These are phyloP conservation scores for Cladosporium sphaerospermum DNA, from an alignment of 2,329 filamentous ascomycete species.

Conservation along the genomic window DNA sequence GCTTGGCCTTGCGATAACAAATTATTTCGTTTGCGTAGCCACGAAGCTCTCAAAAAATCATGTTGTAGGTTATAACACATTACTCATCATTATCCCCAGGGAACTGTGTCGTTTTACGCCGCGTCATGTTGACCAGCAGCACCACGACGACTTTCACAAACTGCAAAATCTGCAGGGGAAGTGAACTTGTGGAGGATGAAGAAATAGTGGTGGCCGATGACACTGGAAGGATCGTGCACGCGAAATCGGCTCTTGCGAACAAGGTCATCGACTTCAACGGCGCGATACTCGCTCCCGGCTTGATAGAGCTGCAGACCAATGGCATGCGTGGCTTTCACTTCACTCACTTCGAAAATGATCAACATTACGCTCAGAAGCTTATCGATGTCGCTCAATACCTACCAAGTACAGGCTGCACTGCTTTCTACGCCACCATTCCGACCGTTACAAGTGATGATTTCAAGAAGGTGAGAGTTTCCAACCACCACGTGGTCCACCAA, in stretches of 20 bases:
- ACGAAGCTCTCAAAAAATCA: background rate
- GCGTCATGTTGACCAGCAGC: background rate
- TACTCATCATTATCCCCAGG: too few species aligned
- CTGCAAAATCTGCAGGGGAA: constrained; percentile 39
- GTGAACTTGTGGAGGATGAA: constrained; percentile 36
- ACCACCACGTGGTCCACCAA: background rate
- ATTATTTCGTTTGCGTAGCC: too few species aligned
- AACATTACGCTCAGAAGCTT: constrained; percentile 39
- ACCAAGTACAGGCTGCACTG: constrained; percentile 47
- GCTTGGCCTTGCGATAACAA: background rate
- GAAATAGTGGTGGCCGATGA: constrained; percentile 41
- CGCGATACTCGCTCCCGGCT: constrained; percentile 48
- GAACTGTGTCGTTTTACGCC: too few species aligned
- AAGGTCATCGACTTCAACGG: constrained; percentile 42
- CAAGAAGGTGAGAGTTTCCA: constrained; percentile 31
- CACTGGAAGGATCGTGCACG: constrained; percentile 37
- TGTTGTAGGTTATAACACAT: too few species aligned
- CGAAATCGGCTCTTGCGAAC: constrained; percentile 37
- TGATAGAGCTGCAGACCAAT: constrained; percentile 52
- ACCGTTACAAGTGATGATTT: constrained; percentile 39
- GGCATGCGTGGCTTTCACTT: constrained; percentile 50
- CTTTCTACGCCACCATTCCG: constrained; percentile 50
- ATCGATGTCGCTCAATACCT: constrained; percentile 44
- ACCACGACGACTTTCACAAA: constrained; percentile 39
- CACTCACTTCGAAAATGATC: constrained; percentile 41